These are phyloP conservation scores for Laburnicola sp. DNA, from an alignment of 2,329 filamentous ascomycete genomes.

Conservation along the genomic window DNA sequence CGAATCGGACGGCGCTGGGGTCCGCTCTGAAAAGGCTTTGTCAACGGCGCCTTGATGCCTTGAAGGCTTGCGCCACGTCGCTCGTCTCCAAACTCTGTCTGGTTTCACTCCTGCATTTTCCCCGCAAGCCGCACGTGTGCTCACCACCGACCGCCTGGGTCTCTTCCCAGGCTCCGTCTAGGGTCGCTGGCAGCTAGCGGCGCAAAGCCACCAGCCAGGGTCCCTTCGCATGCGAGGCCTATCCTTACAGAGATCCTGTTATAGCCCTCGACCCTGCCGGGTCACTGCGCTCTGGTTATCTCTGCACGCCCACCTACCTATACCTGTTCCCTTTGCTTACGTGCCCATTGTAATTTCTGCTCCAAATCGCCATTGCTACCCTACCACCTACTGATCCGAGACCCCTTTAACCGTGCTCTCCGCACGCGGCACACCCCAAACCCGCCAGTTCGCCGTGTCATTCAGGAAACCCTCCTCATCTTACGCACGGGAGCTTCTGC, in stretches of 20 bases:
- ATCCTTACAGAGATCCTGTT: slow-evolving; percentile 42
- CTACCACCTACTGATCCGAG: slow-evolving; percentile 23
- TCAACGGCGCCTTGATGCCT: slow-evolving; percentile 17
- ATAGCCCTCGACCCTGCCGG: slow-evolving; percentile 40
- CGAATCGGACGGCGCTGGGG: not conserved
- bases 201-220: slow-evolving; percentile 11
- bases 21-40: slow-evolving; percentile 14
- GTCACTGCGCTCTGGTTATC: slow-evolving; percentile 9
- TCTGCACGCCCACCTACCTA: not conserved
- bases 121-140: slow-evolving; percentile 44
- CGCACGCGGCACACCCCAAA: slow-evolving; percentile 21
- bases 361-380: slow-evolving; percentile 5
- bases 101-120: slow-evolving; percentile 42
- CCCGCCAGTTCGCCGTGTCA: slow-evolving; percentile 26
- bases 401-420: slow-evolving; percentile 26
- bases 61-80: slow-evolving; percentile 17
- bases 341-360: not conserved
- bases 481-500: slow-evolving; percentile 23
- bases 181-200: slow-evolving; percentile 24
- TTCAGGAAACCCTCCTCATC: slow-evolving; percentile 31
- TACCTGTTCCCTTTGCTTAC: not conserved
- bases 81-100: slow-evolving; percentile 29
- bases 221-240: slow-evolving; percentile 26
- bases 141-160: slow-evolving; percentile 35
- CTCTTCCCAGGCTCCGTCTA: slow-evolving; percentile 20